Conservation (phyloP, 2,329 filamentous ascomycete genomes). For the Colletotrichum liaoningense region DNA sequence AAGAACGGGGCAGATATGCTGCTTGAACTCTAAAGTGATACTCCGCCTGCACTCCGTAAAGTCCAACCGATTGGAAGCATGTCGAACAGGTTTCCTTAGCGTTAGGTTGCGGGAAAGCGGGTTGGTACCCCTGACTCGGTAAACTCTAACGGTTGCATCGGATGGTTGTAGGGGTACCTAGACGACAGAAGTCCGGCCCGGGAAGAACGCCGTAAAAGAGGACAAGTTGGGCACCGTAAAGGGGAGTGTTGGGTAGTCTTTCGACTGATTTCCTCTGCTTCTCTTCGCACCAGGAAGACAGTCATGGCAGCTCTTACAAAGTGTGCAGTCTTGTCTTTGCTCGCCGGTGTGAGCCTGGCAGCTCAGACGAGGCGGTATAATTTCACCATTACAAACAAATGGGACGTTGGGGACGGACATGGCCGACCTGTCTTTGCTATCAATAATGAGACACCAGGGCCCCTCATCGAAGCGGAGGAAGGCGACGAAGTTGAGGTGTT, state of each 20-base stretch:
- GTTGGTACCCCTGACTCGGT: conserved; percentile 3
- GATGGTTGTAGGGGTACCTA: not conserved
- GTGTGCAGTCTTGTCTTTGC: conserved; percentile 1
- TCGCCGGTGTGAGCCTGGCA: conserved; percentile 16
- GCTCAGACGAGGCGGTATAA: conserved; percentile 27
- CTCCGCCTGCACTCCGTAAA: not conserved
- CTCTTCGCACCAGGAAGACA: not conserved
- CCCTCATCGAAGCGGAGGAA: conserved; percentile 31
- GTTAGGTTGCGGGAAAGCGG: conserved; percentile 7
- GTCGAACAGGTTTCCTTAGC: not conserved
- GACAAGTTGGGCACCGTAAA: not conserved
- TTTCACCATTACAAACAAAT: conserved; percentile 30
- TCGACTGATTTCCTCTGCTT: not conserved
- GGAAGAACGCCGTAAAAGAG: not conserved
- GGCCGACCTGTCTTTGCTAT: conserved; percentile 28
- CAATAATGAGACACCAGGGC: conserved; percentile 27
- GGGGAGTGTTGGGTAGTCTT: not conserved
- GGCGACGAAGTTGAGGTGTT: conserved; percentile 30
- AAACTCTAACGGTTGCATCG: conserved; percentile 13
- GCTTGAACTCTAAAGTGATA: not conserved
- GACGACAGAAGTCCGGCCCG: not conserved
- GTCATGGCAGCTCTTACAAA: conserved; percentile 7
- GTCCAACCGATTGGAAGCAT: not conserved
- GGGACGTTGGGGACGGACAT: conserved; percentile 21
- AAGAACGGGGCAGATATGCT: not conserved